Base-by-base conservation (phyloP, 1,284 basidiomycete genomes). In the Jaminaea rosea region DNA sequence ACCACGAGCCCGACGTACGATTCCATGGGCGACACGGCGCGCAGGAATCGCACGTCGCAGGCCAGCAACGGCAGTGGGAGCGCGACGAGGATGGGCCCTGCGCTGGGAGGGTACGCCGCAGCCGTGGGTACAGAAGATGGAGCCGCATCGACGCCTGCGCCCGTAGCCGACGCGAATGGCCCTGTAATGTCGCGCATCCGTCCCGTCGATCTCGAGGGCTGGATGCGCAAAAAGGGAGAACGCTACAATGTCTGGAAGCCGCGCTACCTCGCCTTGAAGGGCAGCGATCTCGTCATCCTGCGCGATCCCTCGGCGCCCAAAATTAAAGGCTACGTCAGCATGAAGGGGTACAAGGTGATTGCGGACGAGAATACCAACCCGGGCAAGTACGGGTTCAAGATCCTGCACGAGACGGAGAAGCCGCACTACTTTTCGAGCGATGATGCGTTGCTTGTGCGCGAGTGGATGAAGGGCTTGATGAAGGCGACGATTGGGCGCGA, bases 381-480 rank as follows among this genome's bases (percentile, higher is more conserved):
- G 19, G 93, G 93, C 19, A 82, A 84, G 62, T 97, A 94, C 76
- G 92, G 90, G 4, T 97, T 98, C 83, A 82, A 89, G 68, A 87
- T 98, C 58, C 82, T 92, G 31, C 93, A 97, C 63, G 87, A 92
- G 44, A 78, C 79, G 8, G 87, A 90, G 69, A 89, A 87, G 76
- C 80, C 87, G 1, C 90, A 98, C 75, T 88, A 79, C 72, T 98
- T 99, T 76, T 87, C 86, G 59, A 87, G 87, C 0, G 86, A 91
- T 31, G 91, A 97, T 71, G 87, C 90, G 72, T 73, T 77, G 4
- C 76, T 83, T 32, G 81, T 96, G 44, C 82, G 94, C 11, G 89
- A 90, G 62, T 99, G 94, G 94, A 98, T 98, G 93, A 98, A 98
- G 79, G 88, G 90, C 9, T 82, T 99, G 65, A 96, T 97, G 88